Percentiles rank a stretch among this genome's conserved stretches.
These are phyloP conservation scores for Limnanthes douglasii DNA, from an alignment of 345 rosid genomes.

Conservation along the genomic window DNA sequence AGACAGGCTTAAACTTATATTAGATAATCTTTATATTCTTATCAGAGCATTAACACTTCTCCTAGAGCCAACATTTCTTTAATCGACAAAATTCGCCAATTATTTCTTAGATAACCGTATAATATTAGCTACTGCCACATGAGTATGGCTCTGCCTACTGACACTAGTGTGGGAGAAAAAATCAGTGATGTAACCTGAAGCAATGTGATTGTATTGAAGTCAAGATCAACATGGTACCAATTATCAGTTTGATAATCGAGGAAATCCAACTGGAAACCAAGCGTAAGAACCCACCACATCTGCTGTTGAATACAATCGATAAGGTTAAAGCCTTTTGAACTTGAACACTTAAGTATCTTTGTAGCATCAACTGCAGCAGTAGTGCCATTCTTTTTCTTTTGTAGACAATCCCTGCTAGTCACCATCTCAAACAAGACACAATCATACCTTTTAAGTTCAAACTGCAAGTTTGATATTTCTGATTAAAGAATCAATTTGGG, in stretches of 20 bases:
- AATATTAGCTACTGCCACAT: too few species aligned
- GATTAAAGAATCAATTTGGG: too few species aligned
- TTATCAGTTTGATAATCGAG: conserved; percentile 62
- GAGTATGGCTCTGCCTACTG: not conserved
- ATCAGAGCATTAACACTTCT: too few species aligned
- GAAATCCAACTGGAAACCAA: conserved; percentile 85
- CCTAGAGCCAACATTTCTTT: too few species aligned
- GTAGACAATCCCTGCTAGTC: conserved; percentile 68
- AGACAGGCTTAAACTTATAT: too few species aligned
- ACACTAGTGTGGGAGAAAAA: not conserved
- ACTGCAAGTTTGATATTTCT: too few species aligned
- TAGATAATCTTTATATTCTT: too few species aligned
- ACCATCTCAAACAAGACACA: conserved; percentile 94
- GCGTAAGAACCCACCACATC: conserved; percentile 62
- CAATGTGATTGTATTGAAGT: conserved; percentile 66
- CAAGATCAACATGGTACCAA: conserved; percentile 97
- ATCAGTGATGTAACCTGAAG: too few species aligned
- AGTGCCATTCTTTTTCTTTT: conserved; percentile 33
- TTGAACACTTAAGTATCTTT: conserved; percentile 41
- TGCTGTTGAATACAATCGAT: conserved; percentile 71
- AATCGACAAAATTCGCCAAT: too few species aligned
- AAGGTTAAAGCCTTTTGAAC: conserved; percentile 58
- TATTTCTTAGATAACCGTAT: too few species aligned
- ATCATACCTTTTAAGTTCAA: conserved; percentile 73
- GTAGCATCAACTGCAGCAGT: too few species aligned